Conservation (phyloP, 495 filamentous ascomycete genomes). For the Letharia columbiana region DNA sequence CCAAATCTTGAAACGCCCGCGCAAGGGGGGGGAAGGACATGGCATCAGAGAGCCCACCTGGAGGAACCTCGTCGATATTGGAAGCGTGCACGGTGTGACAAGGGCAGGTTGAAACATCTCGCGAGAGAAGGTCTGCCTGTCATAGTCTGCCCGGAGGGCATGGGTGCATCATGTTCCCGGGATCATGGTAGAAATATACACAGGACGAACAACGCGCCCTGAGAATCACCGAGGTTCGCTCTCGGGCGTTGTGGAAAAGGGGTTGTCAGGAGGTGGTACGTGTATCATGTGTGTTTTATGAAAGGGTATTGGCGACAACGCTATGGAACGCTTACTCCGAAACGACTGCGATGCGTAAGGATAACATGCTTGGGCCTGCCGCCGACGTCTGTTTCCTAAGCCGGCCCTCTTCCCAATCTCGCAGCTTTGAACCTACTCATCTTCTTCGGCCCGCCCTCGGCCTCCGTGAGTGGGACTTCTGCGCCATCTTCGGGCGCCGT, state of each 20-base stretch:
- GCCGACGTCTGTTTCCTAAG: slow-evolving; percentile 6
- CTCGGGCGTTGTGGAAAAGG: no score
- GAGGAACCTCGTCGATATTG: background rate
- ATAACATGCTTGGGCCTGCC: background rate
- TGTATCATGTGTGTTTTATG: background rate
- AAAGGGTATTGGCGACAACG: background rate
- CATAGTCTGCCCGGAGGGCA: background rate
- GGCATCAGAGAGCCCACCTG: slow-evolving; percentile 53
- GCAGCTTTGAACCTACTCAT: slow-evolving; percentile 89
- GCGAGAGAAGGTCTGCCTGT: background rate
- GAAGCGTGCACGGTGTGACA: background rate
- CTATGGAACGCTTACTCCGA: background rate
- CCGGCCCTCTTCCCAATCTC: slow-evolving; percentile 45
- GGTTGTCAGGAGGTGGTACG: background rate
- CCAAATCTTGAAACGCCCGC: slow-evolving; percentile 33
- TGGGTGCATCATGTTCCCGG: background rate
- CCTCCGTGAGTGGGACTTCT: slow-evolving; percentile 53
- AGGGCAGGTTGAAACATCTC: no score
- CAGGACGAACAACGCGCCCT: no score
- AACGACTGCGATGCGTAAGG: background rate
- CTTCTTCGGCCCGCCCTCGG: slow-evolving; percentile 58
- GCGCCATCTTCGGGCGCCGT: slow-evolving; percentile 50
- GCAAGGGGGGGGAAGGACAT: slow-evolving; percentile 25
- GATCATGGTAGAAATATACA: background rate
- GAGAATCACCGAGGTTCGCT: no score